Conservation (phyloP, 1,139 yeast species). For the Magnusiomyces suaveolens region DNA sequence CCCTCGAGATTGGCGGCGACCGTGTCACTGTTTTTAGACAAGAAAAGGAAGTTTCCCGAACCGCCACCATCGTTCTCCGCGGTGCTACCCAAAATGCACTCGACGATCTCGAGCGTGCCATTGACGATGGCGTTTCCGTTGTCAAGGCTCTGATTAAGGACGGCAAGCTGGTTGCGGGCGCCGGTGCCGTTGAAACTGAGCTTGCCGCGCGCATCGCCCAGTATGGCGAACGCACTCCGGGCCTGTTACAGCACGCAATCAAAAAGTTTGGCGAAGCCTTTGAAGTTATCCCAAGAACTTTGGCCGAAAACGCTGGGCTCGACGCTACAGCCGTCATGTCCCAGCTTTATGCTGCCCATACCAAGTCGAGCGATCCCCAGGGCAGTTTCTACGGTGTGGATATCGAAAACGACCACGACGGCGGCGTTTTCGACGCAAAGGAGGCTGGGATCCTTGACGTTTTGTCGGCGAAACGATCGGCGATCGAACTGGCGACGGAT, state of each 20-base stretch:
- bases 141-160: slow-evolving; percentile 82
- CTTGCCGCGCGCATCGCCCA: slow-evolving; percentile 68
- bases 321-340: slow-evolving; percentile 84
- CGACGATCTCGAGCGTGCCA: slow-evolving; percentile 93
- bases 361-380: too few species aligned
- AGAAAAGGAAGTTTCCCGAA: slow-evolving; percentile 45
- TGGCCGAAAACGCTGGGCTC: slow-evolving; percentile 91
- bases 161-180: slow-evolving; percentile 79
- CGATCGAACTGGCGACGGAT: slow-evolving; percentile 88
- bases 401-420: slow-evolving; percentile 53
- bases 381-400: slow-evolving; percentile 55
- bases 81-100: slow-evolving; percentile 95
- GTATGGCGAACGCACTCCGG: slow-evolving; percentile 91
- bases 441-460: slow-evolving; percentile 69
- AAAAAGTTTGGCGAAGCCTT: slow-evolving; percentile 91
- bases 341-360: slow-evolving; percentile 78
- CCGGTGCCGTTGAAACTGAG: slow-evolving; percentile 94
- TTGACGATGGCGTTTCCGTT: slow-evolving; percentile 92
- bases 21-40: slow-evolving; percentile 92
- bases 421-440: slow-evolving; percentile 64
- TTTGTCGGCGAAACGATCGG: slow-evolving; percentile 70
- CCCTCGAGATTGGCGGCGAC: slow-evolving; percentile 94
- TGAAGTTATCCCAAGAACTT: slow-evolving; percentile 84
- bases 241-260: slow-evolving; percentile 83
- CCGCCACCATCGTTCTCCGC: slow-evolving; percentile 85